Evolutionary conservation across 2,329 filamentous ascomycete species (phyloP).

Genomic region (Hypoxylon sp.): DNA sequence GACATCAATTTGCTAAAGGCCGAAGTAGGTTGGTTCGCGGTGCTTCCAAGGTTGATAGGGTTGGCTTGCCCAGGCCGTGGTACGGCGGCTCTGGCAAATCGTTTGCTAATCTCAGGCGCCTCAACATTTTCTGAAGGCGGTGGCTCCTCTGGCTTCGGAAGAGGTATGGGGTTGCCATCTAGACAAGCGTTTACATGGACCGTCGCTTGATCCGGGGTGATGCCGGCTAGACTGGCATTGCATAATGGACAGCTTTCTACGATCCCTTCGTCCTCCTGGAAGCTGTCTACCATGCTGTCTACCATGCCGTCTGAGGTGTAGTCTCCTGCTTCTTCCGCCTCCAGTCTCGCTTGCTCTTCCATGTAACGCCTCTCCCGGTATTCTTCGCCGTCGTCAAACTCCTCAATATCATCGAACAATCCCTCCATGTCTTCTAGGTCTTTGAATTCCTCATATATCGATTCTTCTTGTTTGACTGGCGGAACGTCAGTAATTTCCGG

Average conservation of each 20-base stretch:
- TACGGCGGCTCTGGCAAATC: slow-evolving; percentile 77
- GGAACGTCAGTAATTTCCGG: slow-evolving; percentile 43
- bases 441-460: slow-evolving; percentile 54
- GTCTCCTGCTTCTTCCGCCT: slow-evolving; percentile 69
- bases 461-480: slow-evolving; percentile 44
- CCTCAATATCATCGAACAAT: slow-evolving; percentile 65
- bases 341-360: slow-evolving; percentile 79
- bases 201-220: slow-evolving; percentile 77
- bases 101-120: slow-evolving; percentile 63
- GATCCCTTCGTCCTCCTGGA: slow-evolving; percentile 53
- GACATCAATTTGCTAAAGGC: slow-evolving; percentile 97
- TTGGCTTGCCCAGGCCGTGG: slow-evolving; percentile 85
- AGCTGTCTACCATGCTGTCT: slow-evolving; percentile 53
- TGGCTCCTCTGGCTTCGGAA: slow-evolving; percentile 57
- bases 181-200: slow-evolving; percentile 94
- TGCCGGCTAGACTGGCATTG: slow-evolving; percentile 71
- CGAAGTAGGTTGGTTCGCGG: slow-evolving; percentile 65
- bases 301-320: slow-evolving; percentile 55
- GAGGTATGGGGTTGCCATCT: slow-evolving; percentile 80
- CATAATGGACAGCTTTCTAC: slow-evolving; percentile 82
- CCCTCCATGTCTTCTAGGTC: slow-evolving; percentile 68
- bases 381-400: slow-evolving; percentile 73
- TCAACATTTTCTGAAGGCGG: slow-evolving; percentile 53
- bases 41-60: slow-evolving; percentile 73
- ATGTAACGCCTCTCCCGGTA: slow-evolving; percentile 77